Percentiles rank a stretch among this genome's conserved stretches.
phyloP scores from a whole-genome alignment of 179 eudicot species.

The Carnegiea gigantea region DNA sequence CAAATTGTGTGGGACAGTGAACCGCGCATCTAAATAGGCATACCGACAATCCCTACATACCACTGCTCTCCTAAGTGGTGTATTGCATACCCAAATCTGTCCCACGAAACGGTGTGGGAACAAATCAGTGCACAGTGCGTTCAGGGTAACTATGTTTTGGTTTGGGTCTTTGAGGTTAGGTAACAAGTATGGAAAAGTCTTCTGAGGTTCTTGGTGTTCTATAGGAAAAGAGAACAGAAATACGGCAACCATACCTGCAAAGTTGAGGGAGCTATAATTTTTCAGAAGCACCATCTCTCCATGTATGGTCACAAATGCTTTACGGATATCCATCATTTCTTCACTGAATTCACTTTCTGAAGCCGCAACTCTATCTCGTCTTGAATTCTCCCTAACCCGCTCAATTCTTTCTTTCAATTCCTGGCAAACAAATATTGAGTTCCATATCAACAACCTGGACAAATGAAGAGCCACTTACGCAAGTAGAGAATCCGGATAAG shows the following conservation, averaged over 20 bases:
- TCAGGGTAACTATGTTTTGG: too few relatives aligned
- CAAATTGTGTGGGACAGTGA: too few relatives aligned
- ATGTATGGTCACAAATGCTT: conserved; percentile 83
- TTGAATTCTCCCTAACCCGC: conserved; percentile 49
- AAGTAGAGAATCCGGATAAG: background rate
- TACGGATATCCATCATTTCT: conserved; percentile 86
- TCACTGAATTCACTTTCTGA: conserved; percentile 70
- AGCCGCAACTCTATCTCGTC: conserved; percentile 51
- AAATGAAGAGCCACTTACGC: background rate
- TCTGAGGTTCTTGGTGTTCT: background rate
- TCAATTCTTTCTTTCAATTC: conserved; percentile 83
- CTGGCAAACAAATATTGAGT: conserved; percentile 32
- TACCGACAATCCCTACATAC: too few relatives aligned
- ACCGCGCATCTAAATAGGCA: too few relatives aligned
- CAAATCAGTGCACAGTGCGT: too few relatives aligned
- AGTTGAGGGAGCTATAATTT: conserved; percentile 94
- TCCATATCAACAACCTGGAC: background rate
- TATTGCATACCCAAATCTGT: too few relatives aligned
- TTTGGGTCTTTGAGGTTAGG: too few relatives aligned
- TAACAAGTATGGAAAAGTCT: too few relatives aligned
- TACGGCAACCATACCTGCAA: conserved; percentile 65
- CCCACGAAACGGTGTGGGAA: background rate
- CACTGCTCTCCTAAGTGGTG: too few relatives aligned
- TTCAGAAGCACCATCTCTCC: conserved; percentile 98
- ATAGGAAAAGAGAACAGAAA: conserved; percentile 16